A percentile compares a stretch with the other conserved stretches of the same genome.
phyloP scores from a whole-genome alignment of 768 basidiomycete genomes.

The Collybia sp. region DNA sequence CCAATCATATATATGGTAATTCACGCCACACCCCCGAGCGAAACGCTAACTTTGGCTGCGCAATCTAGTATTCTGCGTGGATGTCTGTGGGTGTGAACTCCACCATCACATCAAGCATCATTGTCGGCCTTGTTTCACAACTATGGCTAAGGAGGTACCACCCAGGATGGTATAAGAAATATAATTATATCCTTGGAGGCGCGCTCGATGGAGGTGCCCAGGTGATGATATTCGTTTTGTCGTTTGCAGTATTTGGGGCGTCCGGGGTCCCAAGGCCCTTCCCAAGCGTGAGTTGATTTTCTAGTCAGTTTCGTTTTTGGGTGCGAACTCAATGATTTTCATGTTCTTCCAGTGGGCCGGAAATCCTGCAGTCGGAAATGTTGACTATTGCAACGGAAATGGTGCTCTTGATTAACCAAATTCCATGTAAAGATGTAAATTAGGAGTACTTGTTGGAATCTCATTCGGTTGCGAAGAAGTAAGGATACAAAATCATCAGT shows the following conservation, averaged over 20 bases:
- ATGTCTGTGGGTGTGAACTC: constrained; percentile 56
- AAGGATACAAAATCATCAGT: too few relatives aligned
- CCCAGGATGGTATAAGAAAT: constrained; percentile 64
- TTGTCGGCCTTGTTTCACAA: constrained; percentile 55
- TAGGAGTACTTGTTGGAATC: too few relatives aligned
- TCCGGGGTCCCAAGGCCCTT: constrained; percentile 44
- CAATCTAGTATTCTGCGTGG: constrained; percentile 30
- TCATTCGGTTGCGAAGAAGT: too few relatives aligned
- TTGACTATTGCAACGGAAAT: constrained; percentile 59
- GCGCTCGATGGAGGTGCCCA: constrained; percentile 64
- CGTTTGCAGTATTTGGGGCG: constrained; percentile 63
- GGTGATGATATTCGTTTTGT: constrained; percentile 59
- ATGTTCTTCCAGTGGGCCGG: constrained; percentile 40
- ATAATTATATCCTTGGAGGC: constrained; percentile 65
- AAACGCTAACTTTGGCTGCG: not conserved
- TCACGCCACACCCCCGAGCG: not conserved
- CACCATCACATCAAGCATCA: constrained; percentile 37
- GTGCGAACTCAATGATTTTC: constrained; percentile 3
- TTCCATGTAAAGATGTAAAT: not conserved
- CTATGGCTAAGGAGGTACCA: constrained; percentile 52
- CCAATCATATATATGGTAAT: constrained; percentile 53
- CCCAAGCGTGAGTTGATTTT: constrained; percentile 30
- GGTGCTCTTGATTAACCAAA: constrained; percentile 36
- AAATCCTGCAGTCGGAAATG: constrained; percentile 47
- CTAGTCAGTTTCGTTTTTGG: not conserved